Evolutionary conservation across 78 protist species (phyloP), one percentile per base, ranked within the genome.

Genomic region (Speleostelium caveatum): DNA sequence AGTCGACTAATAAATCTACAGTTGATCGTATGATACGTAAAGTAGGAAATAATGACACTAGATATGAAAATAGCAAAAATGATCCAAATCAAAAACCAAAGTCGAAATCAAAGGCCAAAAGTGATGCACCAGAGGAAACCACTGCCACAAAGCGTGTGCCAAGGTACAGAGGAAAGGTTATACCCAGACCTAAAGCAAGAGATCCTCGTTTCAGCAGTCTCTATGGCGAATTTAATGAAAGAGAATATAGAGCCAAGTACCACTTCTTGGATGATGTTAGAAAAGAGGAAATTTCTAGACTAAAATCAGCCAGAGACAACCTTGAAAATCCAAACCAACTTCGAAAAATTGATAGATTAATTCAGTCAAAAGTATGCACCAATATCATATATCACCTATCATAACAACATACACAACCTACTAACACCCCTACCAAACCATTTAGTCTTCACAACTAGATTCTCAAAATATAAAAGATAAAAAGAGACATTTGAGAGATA

Each of bases 91-190:
- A 71, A 38, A 51, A 71, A 32, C 30, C 17, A 49, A 26, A 71
- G 2, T 26, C 38, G 22, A 71, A 71, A 55, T 28, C 63, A 49
- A 62, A 71, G 10, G 51, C 28, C 10, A 71, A 55, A n/a, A n/a
- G n/a, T n/a, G 77, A 71, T 71, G 77, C 77, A 42, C 90, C 90
- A 33, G 41, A 59, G 12, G 90, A 83, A 28, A 59, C 41, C 33
- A 69, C 90, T 22, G 90, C 90, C 26, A 83, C n/a, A 42, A 69
- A 35, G 42, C 90, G 79, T 39, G 90, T 83, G 22, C 59, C 78
- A 30, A 83, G 78, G 69, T 83, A n/a, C 69, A 83, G 14, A 69
- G n/a, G n/a, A n/a, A 71, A 69, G 41, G 78, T 83, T 0, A 66
- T 83, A 5, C 17, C 17, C 5, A 83, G 65, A 30, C 1, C 21